A percentile compares a stretch with the other conserved stretches of the same genome.
Conservation (phyloP, 2,329 filamentous ascomycete genomes). For the Arthrinium phaeospermum region DNA sequence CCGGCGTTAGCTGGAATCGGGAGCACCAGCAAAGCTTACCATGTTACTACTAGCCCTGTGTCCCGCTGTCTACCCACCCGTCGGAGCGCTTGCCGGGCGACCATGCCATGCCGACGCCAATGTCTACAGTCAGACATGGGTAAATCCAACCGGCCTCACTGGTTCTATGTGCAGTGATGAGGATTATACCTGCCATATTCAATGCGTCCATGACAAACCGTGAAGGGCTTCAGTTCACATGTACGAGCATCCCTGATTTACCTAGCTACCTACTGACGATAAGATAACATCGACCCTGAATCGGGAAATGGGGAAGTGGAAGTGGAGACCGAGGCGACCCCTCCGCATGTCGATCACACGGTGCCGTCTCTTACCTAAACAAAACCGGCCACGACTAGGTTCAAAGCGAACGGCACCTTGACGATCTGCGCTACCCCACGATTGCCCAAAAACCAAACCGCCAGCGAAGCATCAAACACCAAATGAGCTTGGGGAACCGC, state of each 20-base stretch:
- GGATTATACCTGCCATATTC: not conserved
- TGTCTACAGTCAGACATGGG: not conserved
- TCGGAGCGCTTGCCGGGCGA: not conserved
- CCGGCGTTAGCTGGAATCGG: not conserved
- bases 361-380: not conserved
- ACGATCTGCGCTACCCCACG: not conserved
- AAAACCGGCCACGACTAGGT: not conserved
- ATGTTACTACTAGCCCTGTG: not conserved
- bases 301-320: not conserved
- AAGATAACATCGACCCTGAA: not conserved
- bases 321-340: not conserved
- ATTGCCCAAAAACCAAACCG: not conserved
- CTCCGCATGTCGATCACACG: slow-evolving; percentile 3
- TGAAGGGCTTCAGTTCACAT: not conserved
- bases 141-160: not conserved
- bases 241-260: not conserved
- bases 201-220: not conserved
- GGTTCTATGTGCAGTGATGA: not conserved
- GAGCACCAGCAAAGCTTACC: not conserved
- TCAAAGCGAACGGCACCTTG: not conserved
- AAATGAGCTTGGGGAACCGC: slow-evolving; percentile 7
- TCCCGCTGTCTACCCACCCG: not conserved
- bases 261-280: no score
- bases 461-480: not conserved
- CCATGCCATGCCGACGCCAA: not conserved